These are phyloP conservation scores for Schizosaccharomyces cryophilus DNA, from an alignment of 805 yeast species.

Conservation along the genomic window DNA sequence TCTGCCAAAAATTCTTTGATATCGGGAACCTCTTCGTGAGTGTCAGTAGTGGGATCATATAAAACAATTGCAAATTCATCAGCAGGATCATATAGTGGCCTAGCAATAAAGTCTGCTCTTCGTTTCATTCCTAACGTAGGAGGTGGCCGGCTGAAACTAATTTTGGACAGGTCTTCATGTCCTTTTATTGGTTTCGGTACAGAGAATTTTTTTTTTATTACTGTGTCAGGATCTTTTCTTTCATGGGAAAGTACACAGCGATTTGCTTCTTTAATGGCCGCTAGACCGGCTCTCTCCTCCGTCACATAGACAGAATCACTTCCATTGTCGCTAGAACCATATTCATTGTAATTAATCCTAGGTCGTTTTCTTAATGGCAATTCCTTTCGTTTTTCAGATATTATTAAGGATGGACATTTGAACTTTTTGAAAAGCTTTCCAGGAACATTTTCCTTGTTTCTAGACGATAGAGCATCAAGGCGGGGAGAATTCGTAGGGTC, in stretches of 20 bases:
- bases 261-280: conserved; percentile 2
- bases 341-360: conserved; percentile 7
- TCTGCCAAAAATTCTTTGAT: conserved; percentile 3
- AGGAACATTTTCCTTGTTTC: background rate
- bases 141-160: conserved; percentile 21
- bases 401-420: background rate
- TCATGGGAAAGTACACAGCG: conserved; percentile 5
- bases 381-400: background rate
- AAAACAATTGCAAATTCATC: conserved; percentile 83
- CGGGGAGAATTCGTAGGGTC: background rate
- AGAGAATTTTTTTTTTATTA: conserved; percentile 7
- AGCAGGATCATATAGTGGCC: conserved; percentile 85
- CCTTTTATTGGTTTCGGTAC: conserved; percentile 6
- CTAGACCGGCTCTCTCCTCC: conserved; percentile 4
- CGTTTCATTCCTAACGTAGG: conserved; percentile 69
- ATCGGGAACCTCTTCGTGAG: conserved; percentile 7
- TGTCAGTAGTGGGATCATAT: conserved; percentile 84
- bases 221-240: conserved; percentile 5
- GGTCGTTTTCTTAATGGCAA: conserved; percentile 8
- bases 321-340: background rate
- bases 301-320: conserved; percentile 4
- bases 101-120: conserved; percentile 41
- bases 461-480: background rate
- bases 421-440: background rate
- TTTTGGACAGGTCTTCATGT: conserved; percentile 2